Evolutionary conservation across 768 basidiomycete genomes (phyloP), one percentile per base, ranked within the genome.

Genomic region (Pleurotus sapidus): DNA sequence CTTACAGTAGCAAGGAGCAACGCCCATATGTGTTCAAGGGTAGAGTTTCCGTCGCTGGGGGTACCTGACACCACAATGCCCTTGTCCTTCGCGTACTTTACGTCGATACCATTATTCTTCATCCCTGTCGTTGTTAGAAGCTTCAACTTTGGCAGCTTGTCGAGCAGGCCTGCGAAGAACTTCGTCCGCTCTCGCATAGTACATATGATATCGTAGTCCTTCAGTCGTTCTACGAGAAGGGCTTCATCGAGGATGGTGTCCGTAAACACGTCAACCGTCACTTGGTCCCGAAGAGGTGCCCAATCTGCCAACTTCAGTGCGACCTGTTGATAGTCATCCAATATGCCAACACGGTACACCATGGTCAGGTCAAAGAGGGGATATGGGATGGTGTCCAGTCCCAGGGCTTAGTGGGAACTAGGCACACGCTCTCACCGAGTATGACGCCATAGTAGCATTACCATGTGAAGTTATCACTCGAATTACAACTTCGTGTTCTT

Each of bases 171-270:
- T 5, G 71, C 66, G 5, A 74, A 65, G 63, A 89, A 81, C 56
- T 79, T 81, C 0, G 87, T 88, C 27, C 87, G 73, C 61, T 88
- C 87, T 50, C 87, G 74, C 86, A 88, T 88, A 3, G 84, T 76
- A 64, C 82, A 83, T 18, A 88, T 74, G 43, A 89, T 77, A 4
- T 80, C 67, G 66, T 82, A 87, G 1, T 76, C 72, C 47, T 74
- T 62, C 42, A 88, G 72, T 53, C 83, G 73, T 40, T 75, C 63
- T 7, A 76, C 78, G 2, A 87, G 74, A 11, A 66, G 66, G 64
- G 80, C 77, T 62, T 83, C 80, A 57, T 82, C 77, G n/a, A 66
- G 65, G 42, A 86, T 65, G 1, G 84, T 83, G 50, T 84, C 79
- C 3, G 70, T 69, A 68, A 76, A 84, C 46, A 81, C 75, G 54